phyloP scores from a whole-genome alignment of 495 filamentous ascomycete species.

The Bathelium albidoporum region DNA sequence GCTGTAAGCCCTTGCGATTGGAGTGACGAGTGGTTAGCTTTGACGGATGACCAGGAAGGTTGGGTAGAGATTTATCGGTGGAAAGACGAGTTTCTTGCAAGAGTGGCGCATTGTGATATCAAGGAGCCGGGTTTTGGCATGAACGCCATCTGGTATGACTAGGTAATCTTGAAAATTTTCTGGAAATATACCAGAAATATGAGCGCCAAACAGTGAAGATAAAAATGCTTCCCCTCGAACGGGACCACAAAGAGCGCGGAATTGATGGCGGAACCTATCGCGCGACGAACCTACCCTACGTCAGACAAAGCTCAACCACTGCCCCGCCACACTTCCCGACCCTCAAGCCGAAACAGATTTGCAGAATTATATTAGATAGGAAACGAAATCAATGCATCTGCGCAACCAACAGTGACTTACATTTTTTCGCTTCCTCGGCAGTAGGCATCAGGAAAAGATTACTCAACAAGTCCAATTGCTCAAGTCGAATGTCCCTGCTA shows the following conservation, averaged over 20 bases:
- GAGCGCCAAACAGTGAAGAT: neutral
- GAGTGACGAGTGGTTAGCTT: constrained; percentile 73
- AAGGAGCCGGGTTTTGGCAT: constrained; percentile 76
- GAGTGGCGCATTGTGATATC: constrained; percentile 64
- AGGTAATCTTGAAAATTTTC: constrained; percentile 9
- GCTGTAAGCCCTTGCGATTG: constrained; percentile 69
- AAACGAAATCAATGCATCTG: no score
- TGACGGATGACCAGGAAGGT: constrained; percentile 75
- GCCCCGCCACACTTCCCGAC: neutral
- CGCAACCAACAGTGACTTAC: no score
- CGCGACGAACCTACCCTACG: neutral
- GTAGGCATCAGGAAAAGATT: neutral
- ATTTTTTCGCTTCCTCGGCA: neutral
- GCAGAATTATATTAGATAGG: no score
- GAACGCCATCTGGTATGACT: constrained; percentile 90
- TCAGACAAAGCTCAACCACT: neutral
- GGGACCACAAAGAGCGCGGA: neutral
- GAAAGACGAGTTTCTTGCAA: constrained; percentile 63
- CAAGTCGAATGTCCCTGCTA: no score
- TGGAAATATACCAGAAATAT: neutral
- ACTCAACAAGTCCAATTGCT: no score
- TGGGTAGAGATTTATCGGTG: constrained; percentile 80
- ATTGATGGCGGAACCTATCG: neutral
- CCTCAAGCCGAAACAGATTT: neutral
- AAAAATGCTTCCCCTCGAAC: neutral